Conservation (phyloP, 352 stramenopile genomes). For the Globisporangium okanoganense region DNA sequence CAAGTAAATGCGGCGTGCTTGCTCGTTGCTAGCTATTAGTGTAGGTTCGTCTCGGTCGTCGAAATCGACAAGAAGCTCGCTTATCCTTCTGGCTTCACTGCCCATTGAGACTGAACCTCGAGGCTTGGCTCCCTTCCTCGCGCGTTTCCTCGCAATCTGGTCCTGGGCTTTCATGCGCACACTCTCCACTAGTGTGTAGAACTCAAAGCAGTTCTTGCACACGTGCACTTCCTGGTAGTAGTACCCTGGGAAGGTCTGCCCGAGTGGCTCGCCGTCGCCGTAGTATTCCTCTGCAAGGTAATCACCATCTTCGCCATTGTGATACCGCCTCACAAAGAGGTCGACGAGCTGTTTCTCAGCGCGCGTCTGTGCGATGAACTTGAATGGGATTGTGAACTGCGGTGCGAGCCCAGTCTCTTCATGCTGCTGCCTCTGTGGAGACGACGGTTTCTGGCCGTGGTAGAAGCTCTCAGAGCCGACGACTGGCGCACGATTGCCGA, state of each 20-base stretch:
- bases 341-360: constrained; percentile 79
- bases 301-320: constrained; percentile 68
- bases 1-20: constrained; percentile 27
- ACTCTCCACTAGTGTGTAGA: constrained; percentile 76
- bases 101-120: not conserved
- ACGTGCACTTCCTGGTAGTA: constrained; percentile 84
- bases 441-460: not conserved
- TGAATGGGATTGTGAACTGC: constrained; percentile 71
- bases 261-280: constrained; percentile 68
- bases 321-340: constrained; percentile 72
- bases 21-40: not conserved
- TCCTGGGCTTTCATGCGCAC: constrained; percentile 63
- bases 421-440: constrained; percentile 15
- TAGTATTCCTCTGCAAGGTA: constrained; percentile 77
- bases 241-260: constrained; percentile 71
- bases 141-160: constrained; percentile 27
- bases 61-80: not conserved
- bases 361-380: constrained; percentile 71
- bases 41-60: constrained; percentile 4
- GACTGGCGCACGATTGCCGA: constrained; percentile 24
- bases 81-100: not conserved
- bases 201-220: constrained; percentile 70
- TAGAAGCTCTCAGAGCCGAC: constrained; percentile 20
- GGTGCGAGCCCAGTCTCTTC: constrained; percentile 1
- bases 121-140: not conserved